Percentiles rank a stretch among this genome's conserved stretches.
These are phyloP conservation scores for Solanum aculeatissimum DNA, from an alignment of 305 asterid genomes.

Conservation along the genomic window DNA sequence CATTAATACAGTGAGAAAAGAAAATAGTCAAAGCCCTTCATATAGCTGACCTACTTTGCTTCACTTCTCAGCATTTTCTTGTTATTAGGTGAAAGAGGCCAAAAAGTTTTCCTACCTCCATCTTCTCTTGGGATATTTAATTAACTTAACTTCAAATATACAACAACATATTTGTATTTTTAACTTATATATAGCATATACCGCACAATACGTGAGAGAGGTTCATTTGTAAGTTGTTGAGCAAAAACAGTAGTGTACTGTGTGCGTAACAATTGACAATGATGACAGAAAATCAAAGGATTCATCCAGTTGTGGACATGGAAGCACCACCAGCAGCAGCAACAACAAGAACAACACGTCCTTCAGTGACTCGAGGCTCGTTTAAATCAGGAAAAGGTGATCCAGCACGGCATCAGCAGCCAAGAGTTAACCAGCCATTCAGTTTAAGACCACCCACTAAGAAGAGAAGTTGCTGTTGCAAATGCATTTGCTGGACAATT, in stretches of 20 bases:
- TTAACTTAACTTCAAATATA: background rate
- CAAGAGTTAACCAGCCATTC: constrained; percentile 16
- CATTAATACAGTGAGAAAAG: background rate
- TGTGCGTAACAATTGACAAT: background rate
- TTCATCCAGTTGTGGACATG: constrained; percentile 52
- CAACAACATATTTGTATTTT: background rate
- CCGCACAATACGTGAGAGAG: background rate
- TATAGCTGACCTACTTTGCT: constrained; percentile 10
- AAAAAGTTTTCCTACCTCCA: background rate
- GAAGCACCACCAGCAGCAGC: constrained; percentile 34
- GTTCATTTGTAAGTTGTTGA: background rate
- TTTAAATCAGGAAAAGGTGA: constrained; percentile 27
- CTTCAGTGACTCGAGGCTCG: constrained; percentile 16
- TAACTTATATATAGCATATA: background rate
- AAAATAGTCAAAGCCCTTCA: background rate
- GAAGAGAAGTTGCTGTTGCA: constrained; percentile 42
- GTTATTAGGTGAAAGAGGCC: constrained; percentile 7
- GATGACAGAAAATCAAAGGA: constrained; percentile 52
- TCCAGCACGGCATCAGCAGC: constrained; percentile 10
- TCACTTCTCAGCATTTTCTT: background rate
- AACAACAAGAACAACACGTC: constrained; percentile 17
- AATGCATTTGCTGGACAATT: constrained; percentile 72
- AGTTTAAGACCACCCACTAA: constrained; percentile 23
- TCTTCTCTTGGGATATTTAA: background rate
- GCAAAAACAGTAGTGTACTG: background rate